Base-by-base conservation (phyloP, 495 filamentous ascomycete genomes). In the Tirmania nivea region DNA sequence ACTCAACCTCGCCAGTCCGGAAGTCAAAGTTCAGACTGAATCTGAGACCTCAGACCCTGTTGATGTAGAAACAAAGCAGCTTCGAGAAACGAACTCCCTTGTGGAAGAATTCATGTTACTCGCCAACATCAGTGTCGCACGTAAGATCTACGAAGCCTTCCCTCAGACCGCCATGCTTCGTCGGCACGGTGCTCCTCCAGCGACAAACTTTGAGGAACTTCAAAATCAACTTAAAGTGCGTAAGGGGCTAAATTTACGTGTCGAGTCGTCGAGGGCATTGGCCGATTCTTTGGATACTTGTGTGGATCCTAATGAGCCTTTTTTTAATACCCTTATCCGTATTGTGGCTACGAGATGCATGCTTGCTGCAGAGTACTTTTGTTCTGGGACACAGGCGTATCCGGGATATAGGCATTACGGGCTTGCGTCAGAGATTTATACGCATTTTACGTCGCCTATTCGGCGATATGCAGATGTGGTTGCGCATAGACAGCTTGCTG, bases 21-120 rank as follows among this genome's bases (percentile, higher is more conserved):
- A 96, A 73, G 89, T 96, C 52, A 83, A 83, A 61, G 80, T 99
- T 25, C 84, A 96, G 64, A 79, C 81, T 53, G 92, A 95, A 59
- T 89, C 81, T 10, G 89, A 97, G 60, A 93, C 88, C 0, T 93
- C 87, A 6, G 90, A 95, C 63, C 92, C 90, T 0, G 79, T 94
- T 52, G 92, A 99, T 63, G 81, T 99, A 56, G 86, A 95, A 70
- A 93, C 86, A 1, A 97, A 96, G 66, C 73, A 85, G 53, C 76
- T 83, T 55, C 78, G 96, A n/a, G 86, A 85, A 61, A 97, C 90
- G 53, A 96, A 95, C 71, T 95, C 88, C 21, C 75, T 97, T 8
- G 90, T 97, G 21, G 90, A 97, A 63, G 90, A 97, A 61, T 96
- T 97, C 73, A 97, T 97, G 90, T 74, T 96, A 62, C 84, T 96